Conservation (phyloP, 306 rosid species). For the Citrullus colocynthis region DNA sequence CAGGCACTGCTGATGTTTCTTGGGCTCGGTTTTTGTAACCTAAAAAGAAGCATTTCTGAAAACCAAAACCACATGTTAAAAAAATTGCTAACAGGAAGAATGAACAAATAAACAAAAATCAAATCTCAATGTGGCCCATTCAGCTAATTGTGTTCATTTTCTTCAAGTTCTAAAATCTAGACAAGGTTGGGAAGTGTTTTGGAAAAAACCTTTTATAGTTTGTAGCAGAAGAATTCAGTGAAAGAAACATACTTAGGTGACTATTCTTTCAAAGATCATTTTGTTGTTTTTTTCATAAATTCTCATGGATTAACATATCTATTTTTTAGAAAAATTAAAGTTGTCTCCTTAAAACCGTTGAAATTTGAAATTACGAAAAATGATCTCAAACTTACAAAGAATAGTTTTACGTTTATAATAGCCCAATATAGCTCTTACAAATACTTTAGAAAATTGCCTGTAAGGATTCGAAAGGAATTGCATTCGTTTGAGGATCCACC, state of each 20-base stretch:
- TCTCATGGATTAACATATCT: background rate
- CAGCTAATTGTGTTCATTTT: background rate
- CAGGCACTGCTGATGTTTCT: conserved; percentile 19
- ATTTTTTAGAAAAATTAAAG: background rate
- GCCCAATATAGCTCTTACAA: background rate
- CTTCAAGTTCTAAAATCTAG: too few species aligned
- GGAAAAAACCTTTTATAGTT: background rate
- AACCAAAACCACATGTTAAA: conserved; percentile 14
- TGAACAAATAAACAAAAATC: background rate
- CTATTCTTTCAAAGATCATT: background rate
- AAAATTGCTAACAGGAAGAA: background rate
- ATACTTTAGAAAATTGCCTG: conserved; percentile 22
- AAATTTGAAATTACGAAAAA: background rate
- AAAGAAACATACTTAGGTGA: background rate
- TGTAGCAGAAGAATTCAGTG: background rate
- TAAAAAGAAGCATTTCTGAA: conserved; percentile 51
- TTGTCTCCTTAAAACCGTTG: background rate
- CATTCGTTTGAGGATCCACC: conserved; percentile 37
- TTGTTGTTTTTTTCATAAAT: background rate
- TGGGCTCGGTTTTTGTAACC: conserved; percentile 19
- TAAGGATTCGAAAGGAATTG: conserved; percentile 34
- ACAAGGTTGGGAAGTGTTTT: background rate
- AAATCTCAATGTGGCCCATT: background rate
- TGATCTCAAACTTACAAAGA: background rate
- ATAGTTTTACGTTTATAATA: background rate